A percentile compares a stretch with the other conserved stretches of the same genome.
Conservation (phyloP, 73 alveolate genomes). For the Durusdinium trenchii region DNA sequence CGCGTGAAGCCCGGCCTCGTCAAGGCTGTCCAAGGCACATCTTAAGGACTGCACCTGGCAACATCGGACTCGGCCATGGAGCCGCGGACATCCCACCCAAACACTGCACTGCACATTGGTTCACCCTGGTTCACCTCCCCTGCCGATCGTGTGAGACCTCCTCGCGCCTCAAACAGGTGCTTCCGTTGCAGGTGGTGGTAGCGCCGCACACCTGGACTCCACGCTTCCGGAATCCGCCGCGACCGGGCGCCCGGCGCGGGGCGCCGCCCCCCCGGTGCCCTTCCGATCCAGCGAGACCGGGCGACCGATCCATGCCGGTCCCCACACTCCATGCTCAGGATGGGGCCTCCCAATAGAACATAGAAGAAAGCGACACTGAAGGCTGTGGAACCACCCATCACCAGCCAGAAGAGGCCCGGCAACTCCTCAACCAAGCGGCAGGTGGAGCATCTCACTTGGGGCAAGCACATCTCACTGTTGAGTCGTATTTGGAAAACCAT, state of each 20-base stretch:
- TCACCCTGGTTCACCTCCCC: background rate
- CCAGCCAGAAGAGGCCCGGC: constrained; percentile 78
- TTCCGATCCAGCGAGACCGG: no score
- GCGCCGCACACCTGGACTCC: constrained; percentile 43
- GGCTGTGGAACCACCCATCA: constrained; percentile 34
- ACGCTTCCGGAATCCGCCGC: no score
- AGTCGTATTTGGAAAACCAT: no score
- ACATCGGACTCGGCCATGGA: background rate
- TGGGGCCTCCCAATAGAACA: background rate
- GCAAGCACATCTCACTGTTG: no score
- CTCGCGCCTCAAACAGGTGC: constrained; percentile 24
- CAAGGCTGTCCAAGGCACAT: constrained; percentile 14
- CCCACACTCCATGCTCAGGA: no score
- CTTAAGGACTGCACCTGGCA: constrained; percentile 14
- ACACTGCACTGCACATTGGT: background rate
- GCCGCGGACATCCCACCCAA: background rate
- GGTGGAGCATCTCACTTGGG: background rate
- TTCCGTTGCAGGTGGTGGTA: constrained; percentile 35
- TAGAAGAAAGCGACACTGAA: constrained; percentile 52
- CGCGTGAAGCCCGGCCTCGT: background rate
- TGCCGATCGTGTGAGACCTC: background rate
- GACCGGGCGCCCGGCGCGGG: no score
- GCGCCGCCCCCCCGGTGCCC: no score
- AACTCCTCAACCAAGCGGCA: background rate
- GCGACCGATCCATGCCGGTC: no score